These are phyloP conservation scores for Candida frijolesensis DNA, from an alignment of 1,139 yeast species.

Conservation along the genomic window DNA sequence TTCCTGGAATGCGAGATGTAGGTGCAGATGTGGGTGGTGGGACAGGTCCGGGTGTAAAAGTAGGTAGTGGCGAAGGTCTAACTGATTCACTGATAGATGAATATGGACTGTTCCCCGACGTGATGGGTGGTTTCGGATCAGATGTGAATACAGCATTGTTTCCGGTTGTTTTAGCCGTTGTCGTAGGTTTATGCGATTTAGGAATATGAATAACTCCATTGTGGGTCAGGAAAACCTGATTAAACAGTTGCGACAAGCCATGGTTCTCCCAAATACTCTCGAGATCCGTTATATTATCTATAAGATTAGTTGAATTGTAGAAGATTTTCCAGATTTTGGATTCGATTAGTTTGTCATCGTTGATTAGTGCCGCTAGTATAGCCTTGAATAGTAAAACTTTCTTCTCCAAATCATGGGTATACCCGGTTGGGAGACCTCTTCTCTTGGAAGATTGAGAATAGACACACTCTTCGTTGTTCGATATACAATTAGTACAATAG, in stretches of 20 bases:
- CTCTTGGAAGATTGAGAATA: constrained; percentile 23
- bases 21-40: not conserved
- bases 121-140: not conserved
- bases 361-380: constrained; percentile 16
- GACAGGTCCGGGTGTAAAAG: not conserved
- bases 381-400: constrained; percentile 22
- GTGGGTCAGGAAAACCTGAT: constrained; percentile 15
- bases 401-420: constrained; percentile 25
- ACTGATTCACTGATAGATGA: not conserved
- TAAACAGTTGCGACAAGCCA: constrained; percentile 12
- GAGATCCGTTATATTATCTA: constrained; percentile 11
- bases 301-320: constrained; percentile 4
- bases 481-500: constrained; percentile 22
- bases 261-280: constrained; percentile 18
- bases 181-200: constrained; percentile 7
- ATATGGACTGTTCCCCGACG: not conserved
- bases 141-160: not conserved
- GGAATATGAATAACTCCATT: constrained; percentile 15
- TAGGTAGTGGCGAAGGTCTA: not conserved
- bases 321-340: constrained; percentile 9
- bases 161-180: not conserved
- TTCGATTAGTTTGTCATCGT: constrained; percentile 13
- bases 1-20: not conserved
- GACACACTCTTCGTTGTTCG: constrained; percentile 18
- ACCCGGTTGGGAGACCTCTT: constrained; percentile 28